These are phyloP conservation scores for Sporothrix brunneoviolacea DNA, from an alignment of 2,329 filamentous ascomycete species.

Conservation along the genomic window DNA sequence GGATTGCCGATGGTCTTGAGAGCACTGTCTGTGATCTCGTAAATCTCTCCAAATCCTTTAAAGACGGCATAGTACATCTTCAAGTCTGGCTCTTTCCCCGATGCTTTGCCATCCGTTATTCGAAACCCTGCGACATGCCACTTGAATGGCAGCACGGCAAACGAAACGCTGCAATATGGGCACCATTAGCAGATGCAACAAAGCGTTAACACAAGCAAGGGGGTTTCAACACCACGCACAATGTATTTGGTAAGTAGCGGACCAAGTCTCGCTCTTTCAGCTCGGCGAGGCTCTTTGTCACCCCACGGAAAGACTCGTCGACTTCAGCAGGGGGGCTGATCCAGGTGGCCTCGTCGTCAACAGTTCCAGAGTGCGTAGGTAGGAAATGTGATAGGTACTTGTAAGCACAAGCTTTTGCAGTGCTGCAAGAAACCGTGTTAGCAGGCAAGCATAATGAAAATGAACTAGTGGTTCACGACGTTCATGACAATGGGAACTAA, in stretches of 20 bases:
- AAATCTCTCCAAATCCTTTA: slow-evolving; percentile 10
- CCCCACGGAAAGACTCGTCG: slow-evolving; percentile 7
- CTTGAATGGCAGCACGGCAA: neutral
- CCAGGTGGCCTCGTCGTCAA: neutral
- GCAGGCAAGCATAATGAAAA: too few relatives aligned
- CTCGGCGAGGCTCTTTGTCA: slow-evolving; percentile 7
- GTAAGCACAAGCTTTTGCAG: slow-evolving; percentile 4
- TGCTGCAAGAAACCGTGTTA: too few relatives aligned
- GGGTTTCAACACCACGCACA: too few relatives aligned
- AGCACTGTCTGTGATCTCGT: slow-evolving; percentile 7
- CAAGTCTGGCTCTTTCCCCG: neutral
- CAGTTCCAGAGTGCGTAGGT: neutral
- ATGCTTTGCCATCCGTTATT: neutral
- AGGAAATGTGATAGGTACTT: slow-evolving; percentile 6
- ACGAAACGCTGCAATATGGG: too few relatives aligned
- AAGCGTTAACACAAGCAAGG: too few relatives aligned
- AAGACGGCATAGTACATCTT: slow-evolving; percentile 7
- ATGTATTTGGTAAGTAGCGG: slow-evolving; percentile 2
- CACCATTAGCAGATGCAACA: too few relatives aligned
- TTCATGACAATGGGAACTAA: too few relatives aligned
- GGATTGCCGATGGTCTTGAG: slow-evolving; percentile 1
- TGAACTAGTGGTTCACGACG: too few relatives aligned
- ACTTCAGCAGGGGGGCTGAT: slow-evolving; percentile 4
- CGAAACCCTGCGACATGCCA: slow-evolving; percentile 5
- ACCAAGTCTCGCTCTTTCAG: neutral